phyloP scores from a whole-genome alignment of 768 basidiomycete genomes.

The Hygrophoropsis aurantiaca region DNA sequence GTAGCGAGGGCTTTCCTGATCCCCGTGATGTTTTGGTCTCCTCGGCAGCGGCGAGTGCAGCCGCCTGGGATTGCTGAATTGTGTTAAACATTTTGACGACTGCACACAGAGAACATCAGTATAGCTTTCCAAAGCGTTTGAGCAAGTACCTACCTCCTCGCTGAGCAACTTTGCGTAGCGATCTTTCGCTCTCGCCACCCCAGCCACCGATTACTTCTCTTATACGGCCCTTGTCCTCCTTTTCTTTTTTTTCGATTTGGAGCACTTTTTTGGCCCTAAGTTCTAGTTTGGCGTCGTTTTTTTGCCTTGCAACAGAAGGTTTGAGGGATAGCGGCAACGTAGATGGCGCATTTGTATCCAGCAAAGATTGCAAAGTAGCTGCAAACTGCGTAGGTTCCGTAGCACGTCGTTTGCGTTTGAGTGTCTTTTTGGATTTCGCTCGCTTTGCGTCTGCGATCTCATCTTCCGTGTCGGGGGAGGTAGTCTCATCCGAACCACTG shows the following conservation, averaged over 20 bases:
- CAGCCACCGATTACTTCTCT: constrained; percentile 82
- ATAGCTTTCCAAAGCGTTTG: neutral
- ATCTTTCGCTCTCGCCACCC: constrained; percentile 82
- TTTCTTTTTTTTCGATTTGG: constrained; percentile 70
- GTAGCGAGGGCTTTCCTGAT: constrained; percentile 69
- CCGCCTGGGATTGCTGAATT: constrained; percentile 78
- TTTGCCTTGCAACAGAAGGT: constrained; percentile 65
- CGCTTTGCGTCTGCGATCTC: constrained; percentile 57
- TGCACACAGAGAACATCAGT: constrained; percentile 15
- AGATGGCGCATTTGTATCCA: constrained; percentile 71
- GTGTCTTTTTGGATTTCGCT: constrained; percentile 74
- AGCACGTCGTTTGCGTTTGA: constrained; percentile 81
- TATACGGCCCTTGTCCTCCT: constrained; percentile 66
- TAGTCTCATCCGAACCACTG: constrained; percentile 16
- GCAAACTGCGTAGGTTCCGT: constrained; percentile 76
- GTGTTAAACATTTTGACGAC: constrained; percentile 89
- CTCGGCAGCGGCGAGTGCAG: constrained; percentile 50
- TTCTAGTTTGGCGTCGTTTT: constrained; percentile 77
- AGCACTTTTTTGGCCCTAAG: constrained; percentile 68
- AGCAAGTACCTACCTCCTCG: constrained; percentile 61
- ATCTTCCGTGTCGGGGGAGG: constrained; percentile 55
- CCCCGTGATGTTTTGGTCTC: constrained; percentile 63
- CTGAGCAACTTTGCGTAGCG: constrained; percentile 80
- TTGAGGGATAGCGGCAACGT: constrained; percentile 75
- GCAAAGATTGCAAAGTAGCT: constrained; percentile 66